Percentiles rank a stretch among this genome's conserved stretches.
These are phyloP conservation scores for Vitis hybrid DNA, from an alignment of 177 flowering plant genomes.

Conservation along the genomic window DNA sequence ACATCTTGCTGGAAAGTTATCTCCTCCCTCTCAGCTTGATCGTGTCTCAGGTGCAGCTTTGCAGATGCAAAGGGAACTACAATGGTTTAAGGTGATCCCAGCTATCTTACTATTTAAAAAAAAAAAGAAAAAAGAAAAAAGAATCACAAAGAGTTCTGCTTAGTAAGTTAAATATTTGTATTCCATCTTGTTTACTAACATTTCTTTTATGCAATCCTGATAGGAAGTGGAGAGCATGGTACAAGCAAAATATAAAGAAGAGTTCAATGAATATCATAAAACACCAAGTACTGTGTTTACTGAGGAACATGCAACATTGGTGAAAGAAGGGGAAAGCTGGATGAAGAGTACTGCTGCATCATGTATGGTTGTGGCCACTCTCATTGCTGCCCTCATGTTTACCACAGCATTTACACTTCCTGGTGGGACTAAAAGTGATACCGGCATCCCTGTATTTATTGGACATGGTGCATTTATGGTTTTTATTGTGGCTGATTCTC, in stretches of 20 bases:
- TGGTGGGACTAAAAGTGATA: slow-evolving; percentile 12
- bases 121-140: too few relatives aligned
- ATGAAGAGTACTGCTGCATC: slow-evolving; percentile 20
- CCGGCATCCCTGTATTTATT: slow-evolving; percentile 6
- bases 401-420: slow-evolving; percentile 21
- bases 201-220: too few relatives aligned
- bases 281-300: slow-evolving; percentile 14
- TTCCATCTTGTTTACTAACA: too few relatives aligned
- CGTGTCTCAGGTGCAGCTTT: slow-evolving; percentile 33
- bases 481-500: slow-evolving; percentile 14
- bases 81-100: slow-evolving; percentile 33
- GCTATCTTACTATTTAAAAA: too few relatives aligned
- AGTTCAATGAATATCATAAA: not conserved
- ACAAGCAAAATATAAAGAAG: too few relatives aligned
- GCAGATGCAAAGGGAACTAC: slow-evolving; percentile 41
- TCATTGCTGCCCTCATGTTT: slow-evolving; percentile 19
- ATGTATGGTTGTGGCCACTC: slow-evolving; percentile 18
- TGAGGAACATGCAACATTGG: slow-evolving; percentile 5
- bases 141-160: too few relatives aligned
- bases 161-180: too few relatives aligned
- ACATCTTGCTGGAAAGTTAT: slow-evolving; percentile 29
- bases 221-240: too few relatives aligned
- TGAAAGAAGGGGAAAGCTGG: slow-evolving; percentile 6
- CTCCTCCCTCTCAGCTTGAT: slow-evolving; percentile 26
- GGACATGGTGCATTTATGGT: slow-evolving; percentile 1